These are phyloP conservation scores for Psilocybe cubensis DNA, from an alignment of 768 basidiomycete genomes.

Conservation along the genomic window DNA sequence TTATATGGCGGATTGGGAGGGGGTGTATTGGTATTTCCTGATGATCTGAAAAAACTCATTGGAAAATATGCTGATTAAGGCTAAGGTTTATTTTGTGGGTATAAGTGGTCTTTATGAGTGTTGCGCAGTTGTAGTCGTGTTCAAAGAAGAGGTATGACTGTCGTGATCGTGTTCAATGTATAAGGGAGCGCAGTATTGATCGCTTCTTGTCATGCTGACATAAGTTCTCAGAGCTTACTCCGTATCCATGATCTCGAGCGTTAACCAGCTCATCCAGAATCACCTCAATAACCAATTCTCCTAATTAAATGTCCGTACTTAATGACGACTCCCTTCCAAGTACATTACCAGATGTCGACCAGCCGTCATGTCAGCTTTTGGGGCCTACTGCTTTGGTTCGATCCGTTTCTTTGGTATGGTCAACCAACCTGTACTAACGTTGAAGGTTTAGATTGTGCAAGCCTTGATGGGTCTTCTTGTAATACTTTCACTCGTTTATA, in stretches of 20 bases:
- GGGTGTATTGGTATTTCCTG: constrained; percentile 37
- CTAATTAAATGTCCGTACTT: constrained; percentile 18
- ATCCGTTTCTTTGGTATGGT: constrained; percentile 8
- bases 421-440: constrained; percentile 40
- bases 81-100: neutral
- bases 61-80: neutral
- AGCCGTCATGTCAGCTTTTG: constrained; percentile 52
- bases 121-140: constrained; percentile 5
- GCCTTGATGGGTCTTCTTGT: constrained; percentile 90
- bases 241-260: constrained; percentile 17
- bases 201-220: constrained; percentile 11
- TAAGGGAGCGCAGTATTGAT: neutral
- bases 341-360: constrained; percentile 42
- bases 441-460: constrained; percentile 71
- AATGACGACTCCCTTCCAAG: constrained; percentile 12
- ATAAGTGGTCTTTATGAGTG: neutral
- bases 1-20: constrained; percentile 38
- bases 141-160: no score
- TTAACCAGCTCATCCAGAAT: neutral
- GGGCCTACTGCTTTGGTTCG: constrained; percentile 56
- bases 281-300: constrained; percentile 9
- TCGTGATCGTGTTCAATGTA: neutral
- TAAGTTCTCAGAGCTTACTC: constrained; percentile 15
- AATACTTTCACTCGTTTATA: constrained; percentile 84
- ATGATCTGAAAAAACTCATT: constrained; percentile 56